These are phyloP conservation scores for Candida orba DNA, from an alignment of 805 yeast species.

Conservation along the genomic window DNA sequence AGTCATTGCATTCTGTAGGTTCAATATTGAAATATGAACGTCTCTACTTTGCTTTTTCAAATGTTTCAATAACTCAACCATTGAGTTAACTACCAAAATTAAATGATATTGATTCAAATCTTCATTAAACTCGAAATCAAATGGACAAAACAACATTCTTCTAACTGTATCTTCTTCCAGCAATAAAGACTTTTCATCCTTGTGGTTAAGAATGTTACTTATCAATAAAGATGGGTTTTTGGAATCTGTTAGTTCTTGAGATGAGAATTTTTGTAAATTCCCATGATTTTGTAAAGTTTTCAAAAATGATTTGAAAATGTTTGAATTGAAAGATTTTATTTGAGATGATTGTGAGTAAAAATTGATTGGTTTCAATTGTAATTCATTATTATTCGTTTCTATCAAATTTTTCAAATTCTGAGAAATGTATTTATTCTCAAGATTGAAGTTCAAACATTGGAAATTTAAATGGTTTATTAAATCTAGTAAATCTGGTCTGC, in stretches of 20 bases:
- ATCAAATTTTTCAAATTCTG: not conserved
- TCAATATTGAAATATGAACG: slow-evolving; percentile 8
- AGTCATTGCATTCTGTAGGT: slow-evolving; percentile 14
- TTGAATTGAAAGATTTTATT: not conserved
- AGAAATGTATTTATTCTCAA: slow-evolving; percentile 3
- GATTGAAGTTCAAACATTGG: slow-evolving; percentile 2
- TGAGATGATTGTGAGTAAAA: slow-evolving; percentile 3
- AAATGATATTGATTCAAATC: slow-evolving; percentile 2
- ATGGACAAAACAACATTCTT: slow-evolving; percentile 14
- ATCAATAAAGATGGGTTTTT: not conserved
- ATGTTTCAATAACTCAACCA: not conserved
- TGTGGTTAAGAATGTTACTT: not conserved
- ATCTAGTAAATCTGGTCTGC: slow-evolving; percentile 1
- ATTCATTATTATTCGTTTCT: not conserved
- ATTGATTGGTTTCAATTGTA: slow-evolving; percentile 2
- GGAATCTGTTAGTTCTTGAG: not conserved
- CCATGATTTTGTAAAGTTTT: slow-evolving; percentile 1
- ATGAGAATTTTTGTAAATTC: not conserved
- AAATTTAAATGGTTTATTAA: slow-evolving; percentile 4
- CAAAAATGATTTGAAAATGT: slow-evolving; percentile 2
- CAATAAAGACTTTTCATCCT: not conserved
- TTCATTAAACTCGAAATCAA: slow-evolving; percentile 3
- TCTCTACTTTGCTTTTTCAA: not conserved
- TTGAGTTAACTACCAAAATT: slow-evolving; percentile 5
- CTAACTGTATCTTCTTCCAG: slow-evolving; percentile 1